phyloP scores from a whole-genome alignment of 202 grass and related monocot species.

The Panicum hallii region DNA sequence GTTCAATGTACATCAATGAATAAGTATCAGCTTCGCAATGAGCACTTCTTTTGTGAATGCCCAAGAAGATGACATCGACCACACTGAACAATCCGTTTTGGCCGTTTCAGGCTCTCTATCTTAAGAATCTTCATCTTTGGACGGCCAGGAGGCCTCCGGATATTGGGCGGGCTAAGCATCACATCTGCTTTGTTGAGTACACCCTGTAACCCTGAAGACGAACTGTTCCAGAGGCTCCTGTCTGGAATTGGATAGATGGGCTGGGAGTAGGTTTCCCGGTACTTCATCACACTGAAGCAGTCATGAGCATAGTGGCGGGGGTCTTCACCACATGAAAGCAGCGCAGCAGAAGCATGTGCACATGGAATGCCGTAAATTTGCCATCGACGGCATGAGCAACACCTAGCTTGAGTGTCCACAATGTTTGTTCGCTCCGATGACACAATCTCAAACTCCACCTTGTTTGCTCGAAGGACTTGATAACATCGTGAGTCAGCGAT shows the following conservation, averaged over 20 bases:
- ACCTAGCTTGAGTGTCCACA: conserved; percentile 84
- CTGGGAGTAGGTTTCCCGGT: conserved; percentile 83
- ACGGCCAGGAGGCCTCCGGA: conserved; percentile 82
- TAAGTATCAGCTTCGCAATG: conserved; percentile 54
- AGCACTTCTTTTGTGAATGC: conserved; percentile 97
- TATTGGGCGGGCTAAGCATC: conserved; percentile 80
- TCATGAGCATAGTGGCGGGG: conserved; percentile 76
- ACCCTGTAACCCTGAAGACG: conserved; percentile 42
- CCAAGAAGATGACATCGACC: conserved; percentile 89
- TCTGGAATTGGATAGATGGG: conserved; percentile 77
- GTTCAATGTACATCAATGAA: conserved; percentile 29
- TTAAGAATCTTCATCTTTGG: conserved; percentile 97
- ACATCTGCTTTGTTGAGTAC: conserved; percentile 58
- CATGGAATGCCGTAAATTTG: conserved; percentile 96
- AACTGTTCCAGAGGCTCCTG: conserved; percentile 70
- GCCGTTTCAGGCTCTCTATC: conserved; percentile 90
- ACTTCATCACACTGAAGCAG: conserved; percentile 87
- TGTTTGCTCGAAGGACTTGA: conserved; percentile 98
- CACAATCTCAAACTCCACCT: conserved; percentile 99
- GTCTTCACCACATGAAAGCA: conserved; percentile 93
- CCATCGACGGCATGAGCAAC: conserved; percentile 89
- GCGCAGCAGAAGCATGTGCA: conserved; percentile 88
- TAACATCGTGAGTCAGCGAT: conserved; percentile 85
- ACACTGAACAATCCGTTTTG: conserved; percentile 86
- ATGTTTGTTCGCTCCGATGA: conserved; percentile 97